Evolutionary conservation across 192 early-diverging fungal genomes (phyloP).

Genomic region (Backusella psychrophila): DNA sequence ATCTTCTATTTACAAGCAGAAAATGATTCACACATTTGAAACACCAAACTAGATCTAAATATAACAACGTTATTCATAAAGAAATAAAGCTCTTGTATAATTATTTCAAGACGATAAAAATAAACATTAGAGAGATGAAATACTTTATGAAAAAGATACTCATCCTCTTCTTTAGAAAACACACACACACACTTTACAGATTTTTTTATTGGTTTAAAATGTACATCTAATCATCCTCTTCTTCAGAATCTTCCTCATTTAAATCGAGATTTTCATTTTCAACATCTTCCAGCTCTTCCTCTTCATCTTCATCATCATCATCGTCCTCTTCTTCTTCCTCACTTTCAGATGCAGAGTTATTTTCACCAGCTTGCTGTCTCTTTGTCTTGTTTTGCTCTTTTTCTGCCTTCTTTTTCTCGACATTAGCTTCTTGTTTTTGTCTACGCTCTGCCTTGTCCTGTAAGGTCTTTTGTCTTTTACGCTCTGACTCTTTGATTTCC

Average conservation of each 20-base stretch:
- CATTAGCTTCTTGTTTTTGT: conserved; percentile 82
- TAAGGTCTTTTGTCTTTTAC: conserved; percentile 56
- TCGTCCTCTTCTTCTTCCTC: conserved; percentile 30
- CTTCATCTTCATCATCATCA: background rate
- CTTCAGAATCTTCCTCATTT: conserved; percentile 2
- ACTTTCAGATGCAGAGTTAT: conserved; percentile 7
- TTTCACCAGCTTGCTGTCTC: background rate
- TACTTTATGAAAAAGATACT: too few relatives aligned
- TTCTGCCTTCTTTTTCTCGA: conserved; percentile 69
- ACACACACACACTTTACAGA: background rate
- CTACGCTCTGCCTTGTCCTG: conserved; percentile 68
- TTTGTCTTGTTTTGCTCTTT: conserved; percentile 50
- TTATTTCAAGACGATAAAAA: too few relatives aligned
- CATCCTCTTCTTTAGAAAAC: too few relatives aligned
- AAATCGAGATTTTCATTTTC: background rate
- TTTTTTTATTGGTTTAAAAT: background rate
- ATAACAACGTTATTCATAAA: too few relatives aligned
- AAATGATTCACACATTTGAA: too few relatives aligned
- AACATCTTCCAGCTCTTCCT: background rate
- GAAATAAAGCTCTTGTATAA: too few relatives aligned
- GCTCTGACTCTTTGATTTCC: conserved; percentile 67
- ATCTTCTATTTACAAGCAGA: too few relatives aligned
- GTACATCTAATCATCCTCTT: background rate
- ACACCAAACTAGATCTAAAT: too few relatives aligned
- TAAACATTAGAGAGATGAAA: too few relatives aligned